Evolutionary conservation across 768 basidiomycete species (phyloP).

Genomic region (Sporobolomyces phaffii): DNA sequence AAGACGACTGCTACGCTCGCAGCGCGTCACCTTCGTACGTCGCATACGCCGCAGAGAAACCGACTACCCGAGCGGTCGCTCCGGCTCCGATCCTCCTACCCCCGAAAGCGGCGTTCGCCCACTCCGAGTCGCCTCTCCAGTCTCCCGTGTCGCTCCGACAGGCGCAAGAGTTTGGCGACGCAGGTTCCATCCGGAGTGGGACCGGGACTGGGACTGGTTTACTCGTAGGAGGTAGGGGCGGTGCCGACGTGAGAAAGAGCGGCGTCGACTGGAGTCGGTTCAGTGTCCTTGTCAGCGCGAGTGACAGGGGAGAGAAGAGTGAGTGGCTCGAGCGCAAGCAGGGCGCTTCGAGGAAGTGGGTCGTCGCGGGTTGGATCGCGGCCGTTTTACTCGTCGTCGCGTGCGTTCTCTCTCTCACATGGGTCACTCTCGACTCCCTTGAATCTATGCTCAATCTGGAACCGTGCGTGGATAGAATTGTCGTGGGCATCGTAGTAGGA

Average conservation of each 20-base stretch:
- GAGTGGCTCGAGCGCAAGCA: slow-evolving; percentile 15
- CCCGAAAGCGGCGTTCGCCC: slow-evolving; percentile 16
- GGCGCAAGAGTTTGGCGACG: slow-evolving; percentile 21
- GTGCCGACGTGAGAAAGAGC: not conserved
- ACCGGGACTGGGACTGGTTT: not conserved
- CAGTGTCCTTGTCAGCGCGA: not conserved
- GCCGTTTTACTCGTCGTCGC: slow-evolving; percentile 1
- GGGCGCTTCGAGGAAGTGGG: slow-evolving; percentile 7
- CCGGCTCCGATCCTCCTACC: not conserved
- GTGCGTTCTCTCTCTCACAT: not conserved
- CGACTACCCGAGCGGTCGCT: not conserved
- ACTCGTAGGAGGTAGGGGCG: not conserved
- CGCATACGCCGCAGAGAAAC: not conserved
- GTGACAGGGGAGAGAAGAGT: slow-evolving; percentile 8
- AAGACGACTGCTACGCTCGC: slow-evolving; percentile 12
- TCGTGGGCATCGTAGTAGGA: slow-evolving; percentile 1
- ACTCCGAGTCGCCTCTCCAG: not conserved
- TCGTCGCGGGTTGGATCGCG: slow-evolving; percentile 4
- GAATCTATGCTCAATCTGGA: too few relatives aligned
- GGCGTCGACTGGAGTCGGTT: slow-evolving; percentile 17
- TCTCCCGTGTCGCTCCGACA: not conserved
- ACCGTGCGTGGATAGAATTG: too few relatives aligned
- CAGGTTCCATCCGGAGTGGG: not conserved
- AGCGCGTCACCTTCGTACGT: not conserved
- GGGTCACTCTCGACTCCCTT: not conserved